phyloP scores from a whole-genome alignment of 2,329 filamentous ascomycete genomes.

The Aspergillus fumigatiaffinis region DNA sequence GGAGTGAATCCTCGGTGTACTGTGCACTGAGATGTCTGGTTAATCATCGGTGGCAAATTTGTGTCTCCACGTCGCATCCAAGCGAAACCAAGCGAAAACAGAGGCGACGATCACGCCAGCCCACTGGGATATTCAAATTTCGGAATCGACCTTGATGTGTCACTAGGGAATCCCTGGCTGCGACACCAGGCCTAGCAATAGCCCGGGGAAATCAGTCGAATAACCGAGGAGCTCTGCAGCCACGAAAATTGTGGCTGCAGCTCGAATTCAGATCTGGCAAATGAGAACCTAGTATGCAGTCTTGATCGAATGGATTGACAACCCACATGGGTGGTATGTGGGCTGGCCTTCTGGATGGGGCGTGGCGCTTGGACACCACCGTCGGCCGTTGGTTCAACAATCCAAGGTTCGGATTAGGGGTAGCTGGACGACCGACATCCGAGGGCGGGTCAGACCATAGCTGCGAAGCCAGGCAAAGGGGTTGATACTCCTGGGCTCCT shows the following conservation, averaged over 20 bases:
- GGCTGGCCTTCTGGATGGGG: background rate
- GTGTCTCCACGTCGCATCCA: background rate
- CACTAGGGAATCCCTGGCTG: no score
- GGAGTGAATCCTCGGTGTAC: background rate
- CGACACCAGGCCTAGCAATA: no score
- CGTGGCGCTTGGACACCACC: background rate
- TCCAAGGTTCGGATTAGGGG: background rate
- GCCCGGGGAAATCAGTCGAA: no score
- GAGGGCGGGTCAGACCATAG: no score
- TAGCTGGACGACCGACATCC: no score
- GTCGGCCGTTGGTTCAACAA: background rate
- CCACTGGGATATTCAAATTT: background rate
- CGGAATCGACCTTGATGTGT: no score
- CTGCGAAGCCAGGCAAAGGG: background rate
- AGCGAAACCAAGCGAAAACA: background rate
- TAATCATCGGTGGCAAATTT: background rate
- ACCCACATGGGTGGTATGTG: background rate
- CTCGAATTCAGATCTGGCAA: background rate
- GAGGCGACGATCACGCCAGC: background rate
- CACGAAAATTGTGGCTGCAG: no score
- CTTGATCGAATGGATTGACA: background rate
- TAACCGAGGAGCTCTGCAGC: no score
- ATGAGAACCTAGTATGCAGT: background rate
- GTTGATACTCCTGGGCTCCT: background rate
- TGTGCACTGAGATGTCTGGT: background rate